These are phyloP conservation scores for Sporothrix euskadiensis DNA, from an alignment of 2,329 filamentous ascomycete genomes.

Conservation along the genomic window DNA sequence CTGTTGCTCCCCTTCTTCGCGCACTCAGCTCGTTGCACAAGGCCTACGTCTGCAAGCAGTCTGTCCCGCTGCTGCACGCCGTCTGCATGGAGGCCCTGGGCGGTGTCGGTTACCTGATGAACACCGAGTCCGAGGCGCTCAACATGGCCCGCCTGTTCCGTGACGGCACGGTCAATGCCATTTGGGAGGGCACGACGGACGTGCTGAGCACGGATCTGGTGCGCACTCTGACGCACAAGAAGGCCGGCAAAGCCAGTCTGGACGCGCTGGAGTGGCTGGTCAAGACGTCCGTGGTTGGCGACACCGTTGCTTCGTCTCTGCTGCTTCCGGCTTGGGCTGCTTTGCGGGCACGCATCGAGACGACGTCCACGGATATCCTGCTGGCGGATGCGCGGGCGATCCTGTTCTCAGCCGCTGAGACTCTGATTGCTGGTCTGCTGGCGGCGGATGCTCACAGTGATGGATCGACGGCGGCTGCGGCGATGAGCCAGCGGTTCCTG, in stretches of 20 bases:
- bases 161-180: constrained; percentile 63
- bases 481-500: constrained; percentile 47
- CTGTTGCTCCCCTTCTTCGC: constrained; percentile 51
- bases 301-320: background rate
- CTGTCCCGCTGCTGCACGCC: constrained; percentile 52
- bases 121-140: constrained; percentile 59
- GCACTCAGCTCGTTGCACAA: constrained; percentile 62
- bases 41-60: constrained; percentile 55
- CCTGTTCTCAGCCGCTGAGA: constrained; percentile 48
- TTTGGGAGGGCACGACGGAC: constrained; percentile 68
- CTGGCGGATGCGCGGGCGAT: constrained; percentile 50
- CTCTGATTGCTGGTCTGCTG: constrained; percentile 48
- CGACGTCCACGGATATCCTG: constrained; percentile 43
- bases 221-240: constrained; percentile 50
- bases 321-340: constrained; percentile 44
- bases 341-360: constrained; percentile 43
- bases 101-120: constrained; percentile 66
- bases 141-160: constrained; percentile 68
- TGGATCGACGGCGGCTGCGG: constrained; percentile 41
- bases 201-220: constrained; percentile 60
- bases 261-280: constrained; percentile 49
- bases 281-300: background rate
- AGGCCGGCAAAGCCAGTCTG: constrained; percentile 41
- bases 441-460: constrained; percentile 45
- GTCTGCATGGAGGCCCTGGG: constrained; percentile 65